Evolutionary conservation across 805 yeast genomes (phyloP).

Genomic region (Myxozyma melibiosi): DNA sequence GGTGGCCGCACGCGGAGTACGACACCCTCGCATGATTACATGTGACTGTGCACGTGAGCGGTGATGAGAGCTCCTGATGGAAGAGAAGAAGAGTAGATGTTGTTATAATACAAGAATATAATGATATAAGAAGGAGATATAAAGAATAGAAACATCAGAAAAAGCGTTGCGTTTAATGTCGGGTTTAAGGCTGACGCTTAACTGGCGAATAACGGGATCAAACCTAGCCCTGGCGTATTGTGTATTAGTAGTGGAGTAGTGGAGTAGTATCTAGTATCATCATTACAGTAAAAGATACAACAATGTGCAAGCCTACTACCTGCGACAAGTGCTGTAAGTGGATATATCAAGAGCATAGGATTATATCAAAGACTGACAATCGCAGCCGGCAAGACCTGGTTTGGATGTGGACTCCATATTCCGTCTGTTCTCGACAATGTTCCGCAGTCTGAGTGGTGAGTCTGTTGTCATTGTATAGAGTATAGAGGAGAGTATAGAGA

Average conservation of each 20-base stretch:
- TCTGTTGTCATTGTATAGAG: neutral
- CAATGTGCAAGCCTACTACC: conserved; percentile 26
- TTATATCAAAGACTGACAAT: neutral
- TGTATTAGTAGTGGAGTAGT: too few relatives aligned
- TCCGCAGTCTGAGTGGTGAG: conserved; percentile 36
- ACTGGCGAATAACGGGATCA: too few relatives aligned
- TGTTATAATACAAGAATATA: too few relatives aligned
- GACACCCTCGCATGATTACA: neutral
- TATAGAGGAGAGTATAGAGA: too few relatives aligned
- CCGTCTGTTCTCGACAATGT: conserved; percentile 37
- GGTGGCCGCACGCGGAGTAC: too few relatives aligned
- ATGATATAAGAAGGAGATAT: too few relatives aligned
- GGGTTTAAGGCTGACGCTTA: too few relatives aligned
- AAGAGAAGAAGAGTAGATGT: too few relatives aligned
- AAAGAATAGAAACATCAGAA: neutral
- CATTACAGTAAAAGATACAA: neutral
- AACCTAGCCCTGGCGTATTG: conserved; percentile 2
- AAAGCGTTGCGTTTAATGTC: neutral
- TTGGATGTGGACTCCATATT: conserved; percentile 39
- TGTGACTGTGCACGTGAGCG: neutral
- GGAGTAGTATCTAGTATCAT: too few relatives aligned
- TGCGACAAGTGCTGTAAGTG: conserved; percentile 27
- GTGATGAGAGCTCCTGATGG: too few relatives aligned
- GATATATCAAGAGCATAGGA: too few relatives aligned
- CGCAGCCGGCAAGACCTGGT: conserved; percentile 38